Base-by-base conservation (phyloP, 2,329 filamentous ascomycete genomes). In the Polytolypa hystricis region DNA sequence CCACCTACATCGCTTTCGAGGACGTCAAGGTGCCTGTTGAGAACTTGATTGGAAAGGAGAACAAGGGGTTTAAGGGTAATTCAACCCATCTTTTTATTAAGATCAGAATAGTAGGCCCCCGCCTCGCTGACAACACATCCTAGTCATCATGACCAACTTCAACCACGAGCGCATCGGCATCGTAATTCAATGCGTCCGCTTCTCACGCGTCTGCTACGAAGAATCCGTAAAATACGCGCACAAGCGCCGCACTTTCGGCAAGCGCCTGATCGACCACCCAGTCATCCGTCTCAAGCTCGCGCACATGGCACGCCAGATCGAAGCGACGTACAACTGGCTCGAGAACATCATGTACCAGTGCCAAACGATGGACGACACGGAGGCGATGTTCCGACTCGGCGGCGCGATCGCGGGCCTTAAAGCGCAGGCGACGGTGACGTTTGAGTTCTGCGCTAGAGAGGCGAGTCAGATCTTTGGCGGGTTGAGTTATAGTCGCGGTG, bases 21-120 rank as follows among this genome's bases (percentile, higher is more conserved):
- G 91, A 98, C 57, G 91, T 96, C 64, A 96, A 96, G 71, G 91
- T 98, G 0, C 91, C 91, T 1, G 91, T 96, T n/a, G 89, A 94
- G 73, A 96, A 98, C 69, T 64, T 98, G 51, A 79, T 98, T 42
- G 91, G 91, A 65, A 96, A 95, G 71, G 81, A 93, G 69, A 94
- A 98, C 72, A 81, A 93, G 61, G 91, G 91, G 26, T 98, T 98
- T 77, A 84, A 87, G 66, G 74, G 74, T 77, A 62, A 48, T 56
- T 43, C 28, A 30, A 14, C 21, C 17, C 18, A 12, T 15, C 27
- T 12, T n/a, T n/a, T n/a, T n/a, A n/a, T n/a, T n/a, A n/a, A n/a
- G n/a, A n/a, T n/a, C n/a, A n/a, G n/a, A n/a, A n/a, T n/a, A n/a
- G n/a, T n/a, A n/a, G n/a, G n/a, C n/a, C n/a, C n/a, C n/a, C n/a